Evolutionary conservation across 805 yeast genomes (phyloP), one percentile per base, ranked within the genome.

Genomic region (Candida broadrunensis): DNA sequence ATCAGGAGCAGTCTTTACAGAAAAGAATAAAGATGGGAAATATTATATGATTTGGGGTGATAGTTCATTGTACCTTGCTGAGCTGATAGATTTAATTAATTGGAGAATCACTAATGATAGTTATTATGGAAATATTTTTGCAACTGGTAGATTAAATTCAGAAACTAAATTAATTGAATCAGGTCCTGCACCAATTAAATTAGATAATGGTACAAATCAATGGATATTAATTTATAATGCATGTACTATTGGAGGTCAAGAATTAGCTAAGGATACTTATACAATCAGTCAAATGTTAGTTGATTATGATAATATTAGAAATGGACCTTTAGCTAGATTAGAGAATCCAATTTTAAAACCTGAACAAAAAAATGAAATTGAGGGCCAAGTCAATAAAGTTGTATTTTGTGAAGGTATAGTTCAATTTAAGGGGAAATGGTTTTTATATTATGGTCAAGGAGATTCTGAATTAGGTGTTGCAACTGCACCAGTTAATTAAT

Each of bases 1-100:
- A 47, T 59, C 66, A 14, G 74, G 72, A 2, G 72, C 73, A 2
- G 47, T 69, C 1, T 64, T 69, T 43, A 57, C 58, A 5, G 68
- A 67, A 30, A 47, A 37, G 24, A 52, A 54, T 36, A 42, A 44
- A 14, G 66, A 65, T 43, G 71, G 71, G 3, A 52, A 55, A 29
- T 68, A 62, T 43, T 65, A 67, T 45, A 69, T 69, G 74, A 58
- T 69, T 17, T 69, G 71, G 70, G 74, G 74, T 17, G 74, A 69
- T 47, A 55, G 63, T 9, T 59, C 60, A 26, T 56, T 69, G 41
- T 61, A 65, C 44, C 53, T 69, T 45, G 73, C 72, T 3, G 55
- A 48, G 21, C 60, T 68, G 8, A 48, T 47, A 21, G 72, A 69
- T 42, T 45, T 67, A 42, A 45, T 58, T n/a, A 42, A 61, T 39